Conservation (phyloP, 495 filamentous ascomycete species). For the Hypoxylon fuscum region DNA sequence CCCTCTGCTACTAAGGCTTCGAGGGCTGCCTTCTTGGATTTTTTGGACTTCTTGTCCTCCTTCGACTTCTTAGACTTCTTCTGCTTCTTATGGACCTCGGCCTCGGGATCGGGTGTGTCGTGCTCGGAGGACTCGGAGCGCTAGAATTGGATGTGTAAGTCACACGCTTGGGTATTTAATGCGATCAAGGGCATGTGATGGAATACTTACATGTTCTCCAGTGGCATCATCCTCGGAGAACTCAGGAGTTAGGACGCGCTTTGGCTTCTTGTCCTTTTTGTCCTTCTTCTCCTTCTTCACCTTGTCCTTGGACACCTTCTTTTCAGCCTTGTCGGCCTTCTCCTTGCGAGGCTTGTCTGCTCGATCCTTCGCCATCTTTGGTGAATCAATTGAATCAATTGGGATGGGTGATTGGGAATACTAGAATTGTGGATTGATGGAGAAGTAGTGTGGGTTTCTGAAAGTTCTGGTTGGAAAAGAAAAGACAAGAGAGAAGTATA, state of each 20-base stretch:
- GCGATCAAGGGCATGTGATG: neutral
- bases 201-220: conserved; percentile 18
- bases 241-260: too few species aligned
- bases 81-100: neutral
- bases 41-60: too few species aligned
- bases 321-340: conserved; percentile 30
- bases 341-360: conserved; percentile 27
- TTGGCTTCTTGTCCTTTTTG: too few species aligned
- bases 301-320: conserved; percentile 35
- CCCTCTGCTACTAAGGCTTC: neutral
- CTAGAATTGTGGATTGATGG: too few species aligned
- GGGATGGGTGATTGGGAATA: neutral
- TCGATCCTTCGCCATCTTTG: conserved; percentile 27
- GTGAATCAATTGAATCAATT: neutral
- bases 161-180: neutral
- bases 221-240: neutral
- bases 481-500: too few species aligned
- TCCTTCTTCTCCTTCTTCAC: conserved; percentile 40
- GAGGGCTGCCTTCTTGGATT: conserved; percentile 5
- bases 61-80: conserved; percentile 16
- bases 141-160: neutral
- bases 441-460: too few species aligned
- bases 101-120: neutral
- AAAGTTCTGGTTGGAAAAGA: too few species aligned
- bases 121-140: neutral